phyloP scores from a whole-genome alignment of 257 asterid genomes.

The Solanum pinnatisectum region DNA sequence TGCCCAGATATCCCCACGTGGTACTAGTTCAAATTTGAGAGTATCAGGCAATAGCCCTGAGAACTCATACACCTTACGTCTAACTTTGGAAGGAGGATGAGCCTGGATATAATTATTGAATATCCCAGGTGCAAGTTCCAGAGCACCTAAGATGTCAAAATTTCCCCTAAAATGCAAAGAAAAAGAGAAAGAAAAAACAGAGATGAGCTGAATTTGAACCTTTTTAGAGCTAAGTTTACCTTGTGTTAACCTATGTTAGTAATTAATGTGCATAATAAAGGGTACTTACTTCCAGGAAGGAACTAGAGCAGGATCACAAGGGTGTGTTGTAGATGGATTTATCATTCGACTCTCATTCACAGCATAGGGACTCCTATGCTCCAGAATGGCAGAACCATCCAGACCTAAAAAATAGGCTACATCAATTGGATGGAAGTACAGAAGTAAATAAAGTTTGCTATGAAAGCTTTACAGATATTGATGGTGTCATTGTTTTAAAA shows the following conservation, averaged over 20 bases:
- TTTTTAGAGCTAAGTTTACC: neutral
- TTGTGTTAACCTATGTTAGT: neutral
- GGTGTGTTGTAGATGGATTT: conserved; percentile 5
- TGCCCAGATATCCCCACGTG: conserved; percentile 22
- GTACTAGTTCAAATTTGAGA: conserved; percentile 43
- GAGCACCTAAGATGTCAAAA: conserved; percentile 24
- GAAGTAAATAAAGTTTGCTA: neutral
- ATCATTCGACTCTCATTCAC: conserved; percentile 6
- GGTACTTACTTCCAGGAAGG: conserved; percentile 58
- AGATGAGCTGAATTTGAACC: neutral
- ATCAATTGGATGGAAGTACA: neutral
- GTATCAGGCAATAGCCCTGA: conserved; percentile 45
- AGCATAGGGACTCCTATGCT: conserved; percentile 9
- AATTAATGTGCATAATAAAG: neutral
- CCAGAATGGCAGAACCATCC: conserved; percentile 4
- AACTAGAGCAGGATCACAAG: conserved; percentile 25
- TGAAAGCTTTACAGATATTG: neutral
- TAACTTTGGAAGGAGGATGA: conserved; percentile 43
- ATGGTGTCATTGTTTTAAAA: neutral
- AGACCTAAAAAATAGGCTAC: conserved; percentile 22
- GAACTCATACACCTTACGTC: conserved; percentile 34
- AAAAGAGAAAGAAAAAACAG: neutral
- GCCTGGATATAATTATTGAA: conserved; percentile 32
- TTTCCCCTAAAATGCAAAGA: conserved; percentile 40
- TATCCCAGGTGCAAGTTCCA: neutral